phyloP scores from a whole-genome alignment of 2,329 filamentous ascomycete genomes.

The Neofusicoccum kwambonambiense region DNA sequence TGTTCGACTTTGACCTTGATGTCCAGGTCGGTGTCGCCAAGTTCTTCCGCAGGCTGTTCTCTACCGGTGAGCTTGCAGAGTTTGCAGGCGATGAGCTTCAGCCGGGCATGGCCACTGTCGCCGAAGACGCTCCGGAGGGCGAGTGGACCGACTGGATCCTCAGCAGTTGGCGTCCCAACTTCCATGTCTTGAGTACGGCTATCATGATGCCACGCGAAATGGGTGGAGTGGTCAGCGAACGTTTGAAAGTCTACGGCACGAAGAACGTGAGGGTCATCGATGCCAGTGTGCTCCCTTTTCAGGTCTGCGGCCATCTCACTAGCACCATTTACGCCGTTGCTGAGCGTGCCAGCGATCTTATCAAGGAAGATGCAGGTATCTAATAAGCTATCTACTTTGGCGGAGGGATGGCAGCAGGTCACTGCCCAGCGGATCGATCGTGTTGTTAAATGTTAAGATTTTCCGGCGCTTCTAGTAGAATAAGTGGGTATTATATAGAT shows the following conservation, averaged over 20 bases:
- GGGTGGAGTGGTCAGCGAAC: conserved; percentile 28
- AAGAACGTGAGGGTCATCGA: conserved; percentile 31
- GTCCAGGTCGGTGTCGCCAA: conserved; percentile 33
- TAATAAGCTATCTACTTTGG: neutral
- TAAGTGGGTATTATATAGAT: too few relatives aligned
- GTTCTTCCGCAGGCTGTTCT: conserved; percentile 33
- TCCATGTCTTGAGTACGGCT: conserved; percentile 32
- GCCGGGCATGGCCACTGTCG: conserved; percentile 24
- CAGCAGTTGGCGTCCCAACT: conserved; percentile 28
- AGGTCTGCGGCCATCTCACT: conserved; percentile 31
- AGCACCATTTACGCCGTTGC: conserved; percentile 33
- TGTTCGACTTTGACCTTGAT: conserved; percentile 44
- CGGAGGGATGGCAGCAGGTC: too few relatives aligned
- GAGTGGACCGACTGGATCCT: conserved; percentile 25
- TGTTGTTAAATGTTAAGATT: too few relatives aligned
- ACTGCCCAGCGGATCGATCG: too few relatives aligned
- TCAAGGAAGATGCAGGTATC: conserved; percentile 22
- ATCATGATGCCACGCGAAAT: conserved; percentile 34
- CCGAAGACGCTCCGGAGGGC: neutral
- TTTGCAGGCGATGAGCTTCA: conserved; percentile 25
- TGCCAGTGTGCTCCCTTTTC: conserved; percentile 33
- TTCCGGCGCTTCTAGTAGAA: too few relatives aligned
- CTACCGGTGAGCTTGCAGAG: conserved; percentile 29
- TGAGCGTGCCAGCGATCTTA: conserved; percentile 31
- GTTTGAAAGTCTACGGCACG: conserved; percentile 32